phyloP scores from a whole-genome alignment of 148 eudicot genomes.

The Fagopyrum esculentum region DNA sequence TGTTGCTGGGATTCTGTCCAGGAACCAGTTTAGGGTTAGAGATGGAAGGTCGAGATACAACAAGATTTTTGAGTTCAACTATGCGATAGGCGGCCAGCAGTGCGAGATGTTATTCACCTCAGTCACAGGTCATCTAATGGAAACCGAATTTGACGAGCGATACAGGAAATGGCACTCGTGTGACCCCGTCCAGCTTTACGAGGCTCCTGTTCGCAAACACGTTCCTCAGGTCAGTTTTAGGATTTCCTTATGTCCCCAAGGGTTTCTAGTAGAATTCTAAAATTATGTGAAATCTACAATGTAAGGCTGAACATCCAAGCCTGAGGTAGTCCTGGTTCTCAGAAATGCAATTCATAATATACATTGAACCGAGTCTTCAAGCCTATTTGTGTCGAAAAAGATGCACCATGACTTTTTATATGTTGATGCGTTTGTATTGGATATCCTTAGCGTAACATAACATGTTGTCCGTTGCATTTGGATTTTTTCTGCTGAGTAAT shows the following conservation, averaged over 20 bases:
- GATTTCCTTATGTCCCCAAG: background rate
- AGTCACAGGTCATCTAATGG: constrained; percentile 94
- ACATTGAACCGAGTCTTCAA: background rate
- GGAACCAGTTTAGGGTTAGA: constrained; percentile 44
- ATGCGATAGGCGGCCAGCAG: constrained; percentile 45
- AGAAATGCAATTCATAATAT: background rate
- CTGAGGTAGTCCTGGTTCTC: background rate
- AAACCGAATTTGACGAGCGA: constrained; percentile 74
- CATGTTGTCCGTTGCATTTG: background rate
- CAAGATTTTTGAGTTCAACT: constrained; percentile 75
- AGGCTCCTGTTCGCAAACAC: constrained; percentile 59
- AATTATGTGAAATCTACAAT: background rate
- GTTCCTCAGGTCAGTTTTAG: constrained; percentile 49
- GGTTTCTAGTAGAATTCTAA: background rate
- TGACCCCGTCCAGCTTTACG: constrained; percentile 74
- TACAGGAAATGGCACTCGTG: constrained; percentile 85
- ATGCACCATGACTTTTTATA: background rate
- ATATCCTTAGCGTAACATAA: background rate
- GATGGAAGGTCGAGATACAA: constrained; percentile 85
- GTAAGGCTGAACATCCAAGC: background rate
- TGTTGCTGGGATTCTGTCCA: constrained; percentile 64
- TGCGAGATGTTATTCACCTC: constrained; percentile 86
- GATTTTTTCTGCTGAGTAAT: constrained; percentile 10
- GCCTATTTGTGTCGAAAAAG: background rate
- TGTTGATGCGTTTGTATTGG: background rate